Percentiles rank a stretch among this genome's conserved stretches.
Evolutionary conservation across 257 asterid genomes (phyloP).

Genomic region (Solanum paucissectum): DNA sequence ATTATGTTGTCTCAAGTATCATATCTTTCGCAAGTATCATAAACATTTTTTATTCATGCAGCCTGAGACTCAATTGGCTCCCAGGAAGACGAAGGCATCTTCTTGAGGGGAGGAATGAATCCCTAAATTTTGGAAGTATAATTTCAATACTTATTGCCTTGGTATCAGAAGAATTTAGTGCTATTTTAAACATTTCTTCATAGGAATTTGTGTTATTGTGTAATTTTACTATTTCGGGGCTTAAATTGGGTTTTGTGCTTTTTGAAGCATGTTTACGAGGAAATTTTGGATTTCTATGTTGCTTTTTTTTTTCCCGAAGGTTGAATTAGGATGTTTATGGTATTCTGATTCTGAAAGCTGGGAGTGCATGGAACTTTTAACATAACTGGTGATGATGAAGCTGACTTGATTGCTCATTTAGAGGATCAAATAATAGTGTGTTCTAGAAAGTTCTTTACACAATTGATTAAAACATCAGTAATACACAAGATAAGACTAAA

Average conservation of each 20-base stretch:
- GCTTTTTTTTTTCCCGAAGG: background rate
- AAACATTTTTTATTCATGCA: background rate
- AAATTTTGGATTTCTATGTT: background rate
- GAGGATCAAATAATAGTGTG: background rate
- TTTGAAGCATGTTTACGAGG: background rate
- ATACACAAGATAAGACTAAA: background rate
- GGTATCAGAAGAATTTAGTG: background rate
- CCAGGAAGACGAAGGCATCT: background rate
- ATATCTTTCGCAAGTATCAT: background rate
- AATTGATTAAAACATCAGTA: background rate
- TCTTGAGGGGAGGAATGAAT: background rate
- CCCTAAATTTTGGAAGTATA: background rate
- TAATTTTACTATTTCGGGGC: background rate
- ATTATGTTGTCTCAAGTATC: background rate
- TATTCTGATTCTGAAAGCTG: background rate
- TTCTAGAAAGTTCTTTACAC: background rate
- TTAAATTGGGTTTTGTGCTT: background rate
- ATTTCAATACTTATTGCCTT: background rate
- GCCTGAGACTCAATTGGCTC: slow-evolving; percentile 7
- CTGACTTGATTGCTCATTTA: background rate
- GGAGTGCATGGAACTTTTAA: background rate
- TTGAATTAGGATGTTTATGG: background rate
- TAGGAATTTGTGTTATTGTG: background rate
- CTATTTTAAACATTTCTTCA: background rate
- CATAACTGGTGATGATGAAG: background rate